These are phyloP conservation scores for Plenodomus tracheiphilus DNA, from an alignment of 2,329 filamentous ascomycete genomes.

Conservation along the genomic window DNA sequence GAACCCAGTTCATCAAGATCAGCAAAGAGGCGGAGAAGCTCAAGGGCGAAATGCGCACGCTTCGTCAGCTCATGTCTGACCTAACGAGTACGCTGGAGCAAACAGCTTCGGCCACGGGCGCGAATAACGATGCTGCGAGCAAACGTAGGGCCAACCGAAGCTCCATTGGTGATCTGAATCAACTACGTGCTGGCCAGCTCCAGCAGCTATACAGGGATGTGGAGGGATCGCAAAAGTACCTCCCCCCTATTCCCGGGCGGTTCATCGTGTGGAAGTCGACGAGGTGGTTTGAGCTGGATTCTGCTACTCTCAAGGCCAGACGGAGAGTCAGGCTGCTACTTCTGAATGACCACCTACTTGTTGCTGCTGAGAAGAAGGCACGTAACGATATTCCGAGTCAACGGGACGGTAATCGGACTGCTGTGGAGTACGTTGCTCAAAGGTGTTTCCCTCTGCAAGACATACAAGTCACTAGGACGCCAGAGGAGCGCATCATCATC, in stretches of 20 bases:
- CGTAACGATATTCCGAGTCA: conserved; percentile 68
- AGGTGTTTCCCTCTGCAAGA: conserved; percentile 93
- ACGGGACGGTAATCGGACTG: conserved; percentile 45
- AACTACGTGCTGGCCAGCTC: conserved; percentile 68
- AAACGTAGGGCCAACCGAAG: conserved; percentile 72
- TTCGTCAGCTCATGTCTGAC: conserved; percentile 89
- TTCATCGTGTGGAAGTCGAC: conserved; percentile 93
- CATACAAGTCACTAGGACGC: conserved; percentile 86
- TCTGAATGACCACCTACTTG: conserved; percentile 89
- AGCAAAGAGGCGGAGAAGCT: conserved; percentile 98
- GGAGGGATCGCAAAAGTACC: conserved; percentile 96
- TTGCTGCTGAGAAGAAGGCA: conserved; percentile 93
- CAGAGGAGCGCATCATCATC: conserved; percentile 71
- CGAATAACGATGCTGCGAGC: conserved; percentile 42
- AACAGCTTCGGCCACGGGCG: conserved; percentile 48
- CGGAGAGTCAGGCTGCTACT: conserved; percentile 89
- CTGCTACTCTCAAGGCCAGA: conserved; percentile 92
- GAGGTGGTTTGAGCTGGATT: conserved; percentile 94
- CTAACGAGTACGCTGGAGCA: conserved; percentile 62
- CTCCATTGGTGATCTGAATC: conserved; percentile 77
- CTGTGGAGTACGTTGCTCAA: conserved; percentile 80
- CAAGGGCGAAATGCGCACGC: conserved; percentile 90
- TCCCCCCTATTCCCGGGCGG: conserved; percentile 86
- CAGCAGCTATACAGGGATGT: conserved; percentile 93
- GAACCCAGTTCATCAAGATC: conserved; percentile 98